These are phyloP conservation scores for Trichomonas tenax DNA, from an alignment of 208 protist species.

Conservation along the genomic window DNA sequence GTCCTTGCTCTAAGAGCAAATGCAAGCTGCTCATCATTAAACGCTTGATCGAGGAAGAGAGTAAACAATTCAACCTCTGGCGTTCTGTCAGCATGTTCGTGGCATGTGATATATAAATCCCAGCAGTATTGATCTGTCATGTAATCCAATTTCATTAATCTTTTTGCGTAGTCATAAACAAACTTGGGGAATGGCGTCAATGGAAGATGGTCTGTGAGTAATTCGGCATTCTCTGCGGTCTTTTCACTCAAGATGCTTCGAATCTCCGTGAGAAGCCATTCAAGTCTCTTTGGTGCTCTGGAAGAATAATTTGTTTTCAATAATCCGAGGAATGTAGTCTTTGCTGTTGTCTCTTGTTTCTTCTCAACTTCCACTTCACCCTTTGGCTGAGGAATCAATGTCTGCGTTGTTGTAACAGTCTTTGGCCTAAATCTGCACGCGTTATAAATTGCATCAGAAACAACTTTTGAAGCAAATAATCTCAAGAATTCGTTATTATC, in stretches of 20 bases:
- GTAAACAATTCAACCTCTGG: neutral
- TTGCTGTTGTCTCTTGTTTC: neutral
- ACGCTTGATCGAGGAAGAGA: neutral
- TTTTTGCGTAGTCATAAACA: neutral
- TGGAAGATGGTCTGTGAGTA: neutral
- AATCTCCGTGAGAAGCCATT: neutral
- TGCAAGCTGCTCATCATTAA: neutral
- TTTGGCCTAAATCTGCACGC: neutral
- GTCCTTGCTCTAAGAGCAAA: neutral
- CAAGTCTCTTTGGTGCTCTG: neutral
- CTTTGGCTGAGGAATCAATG: neutral
- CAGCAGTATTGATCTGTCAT: neutral
- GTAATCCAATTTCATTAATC: neutral
- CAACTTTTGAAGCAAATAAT: neutral
- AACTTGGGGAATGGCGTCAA: neutral
- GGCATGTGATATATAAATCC: neutral
- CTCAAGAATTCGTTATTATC: neutral
- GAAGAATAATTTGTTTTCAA: neutral
- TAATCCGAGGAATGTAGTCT: neutral
- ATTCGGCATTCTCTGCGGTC: neutral
- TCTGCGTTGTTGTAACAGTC: neutral
- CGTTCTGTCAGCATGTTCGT: neutral
- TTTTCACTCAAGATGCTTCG: neutral
- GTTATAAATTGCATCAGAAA: neutral
- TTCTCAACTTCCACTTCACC: neutral